phyloP scores from a whole-genome alignment of 352 stramenopile genomes.

The Thraustochytrium striatum region DNA sequence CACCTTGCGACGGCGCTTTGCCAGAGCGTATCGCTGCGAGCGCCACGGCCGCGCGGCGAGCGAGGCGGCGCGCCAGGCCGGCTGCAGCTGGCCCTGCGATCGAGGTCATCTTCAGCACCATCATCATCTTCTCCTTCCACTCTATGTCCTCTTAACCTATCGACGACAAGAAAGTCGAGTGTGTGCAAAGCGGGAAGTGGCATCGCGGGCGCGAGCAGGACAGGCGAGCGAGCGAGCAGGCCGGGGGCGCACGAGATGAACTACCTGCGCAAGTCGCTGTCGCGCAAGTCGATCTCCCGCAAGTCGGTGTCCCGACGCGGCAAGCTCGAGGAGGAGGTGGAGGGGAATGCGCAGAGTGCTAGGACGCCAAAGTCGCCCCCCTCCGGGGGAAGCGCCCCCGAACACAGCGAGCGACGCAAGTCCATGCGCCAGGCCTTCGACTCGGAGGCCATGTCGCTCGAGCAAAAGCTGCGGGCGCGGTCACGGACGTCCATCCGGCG shows the following conservation, averaged over 20 bases:
- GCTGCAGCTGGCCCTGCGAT: too few relatives aligned
- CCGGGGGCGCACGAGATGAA: conserved; percentile 4
- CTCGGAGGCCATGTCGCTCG: background rate
- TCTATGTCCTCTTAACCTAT: too few relatives aligned
- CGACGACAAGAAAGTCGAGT: too few relatives aligned
- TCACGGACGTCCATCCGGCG: conserved; percentile 11
- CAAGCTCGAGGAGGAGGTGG: background rate
- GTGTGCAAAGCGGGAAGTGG: too few relatives aligned
- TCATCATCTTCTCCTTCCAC: too few relatives aligned
- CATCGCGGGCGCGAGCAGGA: too few relatives aligned
- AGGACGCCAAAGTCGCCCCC: background rate
- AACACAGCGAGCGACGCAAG: background rate
- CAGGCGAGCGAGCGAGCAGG: too few relatives aligned
- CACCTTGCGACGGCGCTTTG: too few relatives aligned
- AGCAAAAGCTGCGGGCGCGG: conserved; percentile 22
- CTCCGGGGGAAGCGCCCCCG: background rate
- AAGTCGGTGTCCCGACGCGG: conserved; percentile 3
- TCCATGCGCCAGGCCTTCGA: background rate
- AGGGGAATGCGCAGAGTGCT: background rate
- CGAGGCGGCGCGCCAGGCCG: too few relatives aligned
- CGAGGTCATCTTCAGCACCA: too few relatives aligned
- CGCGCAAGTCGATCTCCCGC: conserved; percentile 16
- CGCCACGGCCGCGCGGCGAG: too few relatives aligned
- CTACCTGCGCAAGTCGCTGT: conserved; percentile 26
- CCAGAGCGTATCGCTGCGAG: too few relatives aligned